Evolutionary conservation across 2,329 filamentous ascomycete genomes (phyloP), one percentile per base, ranked within the genome.

Genomic region (Colletotrichum cuscutae): DNA sequence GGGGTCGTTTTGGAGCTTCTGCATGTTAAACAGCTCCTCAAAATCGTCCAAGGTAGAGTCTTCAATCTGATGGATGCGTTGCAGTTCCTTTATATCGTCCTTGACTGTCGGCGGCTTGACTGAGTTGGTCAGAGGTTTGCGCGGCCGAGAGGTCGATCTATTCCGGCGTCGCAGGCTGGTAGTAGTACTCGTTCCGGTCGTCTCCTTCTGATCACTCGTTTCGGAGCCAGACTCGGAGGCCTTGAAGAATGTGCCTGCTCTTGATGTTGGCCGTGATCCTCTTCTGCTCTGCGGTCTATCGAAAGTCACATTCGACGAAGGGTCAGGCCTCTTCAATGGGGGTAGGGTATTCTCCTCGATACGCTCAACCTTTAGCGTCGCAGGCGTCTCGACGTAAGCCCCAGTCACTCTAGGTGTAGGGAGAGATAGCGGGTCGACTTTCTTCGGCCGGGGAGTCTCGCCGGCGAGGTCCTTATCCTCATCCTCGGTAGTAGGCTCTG

Each of bases 11-110:
- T 60, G 58, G 35, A 72, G 58, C 5, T 49, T 62, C 9, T 72
- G 54, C 3, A 65, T 19, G 22, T 67, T 73, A 13, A 90, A 77
- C 52, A 90, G 80, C 32, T 87, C 86, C 69, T 88, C 88, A 35
- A 90, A 81, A 73, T 90, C 87, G 60, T 91, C 89, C n/a, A 90
- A 79, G 0, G 89, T 90, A 1, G 88, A 89, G 76, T 91, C 89
- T 22, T 91, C 89, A 30, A 90, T 86, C 65, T 89, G 84, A 76
- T 90, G 85, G 57, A 80, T 81, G 19, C 84, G 84, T 74, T 89
- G 84, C 58, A 91, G 86, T 63, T 88, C 85, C 32, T 85, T 81
- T 32, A 91, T 80, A 75, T 91, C 89, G 69, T 90, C 88, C 67
- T 84, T 87, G 65, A 89, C 89, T 2, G 86, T 88, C 2, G 87